These are phyloP conservation scores for Pyrus betulifolia DNA, from an alignment of 306 rosid genomes.

Conservation along the genomic window DNA sequence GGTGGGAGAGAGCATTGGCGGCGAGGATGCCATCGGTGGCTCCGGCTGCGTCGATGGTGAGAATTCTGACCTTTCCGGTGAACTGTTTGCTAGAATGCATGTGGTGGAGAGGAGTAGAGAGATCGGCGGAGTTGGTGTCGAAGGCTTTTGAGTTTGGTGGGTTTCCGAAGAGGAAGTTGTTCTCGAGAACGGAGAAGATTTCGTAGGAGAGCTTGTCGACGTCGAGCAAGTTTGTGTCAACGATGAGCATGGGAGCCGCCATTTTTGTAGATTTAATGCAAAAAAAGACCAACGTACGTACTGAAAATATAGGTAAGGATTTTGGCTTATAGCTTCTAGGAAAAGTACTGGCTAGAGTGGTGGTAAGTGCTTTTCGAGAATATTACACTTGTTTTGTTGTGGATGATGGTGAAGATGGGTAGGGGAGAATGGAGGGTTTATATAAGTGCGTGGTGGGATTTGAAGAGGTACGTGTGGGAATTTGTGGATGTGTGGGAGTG, in stretches of 20 bases:
- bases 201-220: constrained; percentile 83
- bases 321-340: neutral
- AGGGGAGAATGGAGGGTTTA: constrained; percentile 4
- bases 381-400: neutral
- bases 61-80: constrained; percentile 64
- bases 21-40: constrained; percentile 86
- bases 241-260: constrained; percentile 57
- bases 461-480: neutral
- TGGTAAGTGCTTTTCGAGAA: neutral
- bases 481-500: neutral
- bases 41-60: constrained; percentile 76
- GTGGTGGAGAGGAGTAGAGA: constrained; percentile 7
- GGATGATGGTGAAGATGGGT: constrained; percentile 23
- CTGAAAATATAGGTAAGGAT: neutral
- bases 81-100: constrained; percentile 20
- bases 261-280: constrained; percentile 24
- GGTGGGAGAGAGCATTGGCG: constrained; percentile 57
- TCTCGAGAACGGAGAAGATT: constrained; percentile 87
- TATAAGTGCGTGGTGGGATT: neutral
- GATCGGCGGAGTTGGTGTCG: neutral
- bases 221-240: constrained; percentile 26
- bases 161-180: constrained; percentile 71
- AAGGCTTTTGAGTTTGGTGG: neutral
- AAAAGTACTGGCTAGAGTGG: neutral
- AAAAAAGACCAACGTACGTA: neutral